These are phyloP conservation scores for Elsinoe perseae DNA, from an alignment of 2,329 filamentous ascomycete genomes.

Conservation along the genomic window DNA sequence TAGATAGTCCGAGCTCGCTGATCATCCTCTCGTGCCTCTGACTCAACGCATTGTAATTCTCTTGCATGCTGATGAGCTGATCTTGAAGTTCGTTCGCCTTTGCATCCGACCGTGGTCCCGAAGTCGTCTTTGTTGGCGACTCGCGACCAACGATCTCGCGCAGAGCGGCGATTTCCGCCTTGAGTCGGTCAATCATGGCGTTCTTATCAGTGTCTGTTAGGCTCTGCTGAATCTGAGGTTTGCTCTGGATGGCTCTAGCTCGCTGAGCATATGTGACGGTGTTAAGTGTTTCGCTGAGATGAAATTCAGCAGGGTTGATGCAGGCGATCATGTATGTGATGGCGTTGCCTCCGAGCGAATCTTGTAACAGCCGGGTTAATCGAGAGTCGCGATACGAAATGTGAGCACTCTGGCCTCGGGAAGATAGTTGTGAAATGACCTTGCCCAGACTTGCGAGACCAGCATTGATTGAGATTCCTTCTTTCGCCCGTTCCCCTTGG, in stretches of 20 bases:
- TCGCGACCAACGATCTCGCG: conserved; percentile 49
- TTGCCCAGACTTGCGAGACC: conserved; percentile 92
- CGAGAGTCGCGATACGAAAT: conserved; percentile 98
- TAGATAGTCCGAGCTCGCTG: conserved; percentile 80
- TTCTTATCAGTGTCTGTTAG: conserved; percentile 88
- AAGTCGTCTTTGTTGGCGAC: background rate
- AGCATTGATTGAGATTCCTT: conserved; percentile 97
- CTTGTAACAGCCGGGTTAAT: conserved; percentile 86
- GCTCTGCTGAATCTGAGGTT: conserved; percentile 87
- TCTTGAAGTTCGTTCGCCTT: conserved; percentile 88
- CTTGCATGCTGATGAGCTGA: conserved; percentile 82
- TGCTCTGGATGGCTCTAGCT: conserved; percentile 92
- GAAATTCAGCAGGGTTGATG: conserved; percentile 93
- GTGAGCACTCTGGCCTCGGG: conserved; percentile 75
- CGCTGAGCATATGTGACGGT: conserved; percentile 94
- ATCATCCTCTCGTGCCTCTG: conserved; percentile 93
- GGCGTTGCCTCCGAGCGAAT: conserved; percentile 91
- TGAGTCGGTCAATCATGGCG: conserved; percentile 83
- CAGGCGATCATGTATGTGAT: conserved; percentile 99
- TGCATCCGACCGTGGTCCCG: conserved; percentile 27
- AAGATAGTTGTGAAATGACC: conserved; percentile 95
- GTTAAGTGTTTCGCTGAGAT: conserved; percentile 93
- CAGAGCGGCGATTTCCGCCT: conserved; percentile 87
- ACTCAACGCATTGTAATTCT: conserved; percentile 87
- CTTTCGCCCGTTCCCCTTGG: conserved; percentile 85